Evolutionary conservation across 257 asterid genomes (phyloP).

Genomic region (Solanum neorickii): DNA sequence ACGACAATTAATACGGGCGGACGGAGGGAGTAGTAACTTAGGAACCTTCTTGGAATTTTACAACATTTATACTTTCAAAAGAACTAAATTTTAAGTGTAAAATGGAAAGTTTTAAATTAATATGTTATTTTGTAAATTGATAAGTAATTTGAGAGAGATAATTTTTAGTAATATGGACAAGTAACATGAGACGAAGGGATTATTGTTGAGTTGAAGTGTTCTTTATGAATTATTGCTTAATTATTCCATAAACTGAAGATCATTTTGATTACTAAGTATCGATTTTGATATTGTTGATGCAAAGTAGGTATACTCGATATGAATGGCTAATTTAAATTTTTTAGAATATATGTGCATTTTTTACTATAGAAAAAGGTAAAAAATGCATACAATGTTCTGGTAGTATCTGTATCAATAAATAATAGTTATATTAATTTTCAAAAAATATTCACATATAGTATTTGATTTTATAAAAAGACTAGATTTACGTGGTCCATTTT

Average conservation of each 20-base stretch:
- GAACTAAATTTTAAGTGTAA: no score
- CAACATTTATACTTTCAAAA: background rate
- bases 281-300: background rate
- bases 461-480: no score
- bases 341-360: background rate
- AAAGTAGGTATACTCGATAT: background rate
- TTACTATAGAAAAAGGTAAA: no score
- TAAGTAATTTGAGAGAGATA: background rate
- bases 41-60: background rate
- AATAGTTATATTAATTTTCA: no score
- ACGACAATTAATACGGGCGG: no score
- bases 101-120: no score
- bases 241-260: background rate
- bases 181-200: background rate
- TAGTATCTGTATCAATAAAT: no score
- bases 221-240: background rate
- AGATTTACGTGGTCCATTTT: no score
- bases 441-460: no score
- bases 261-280: background rate
- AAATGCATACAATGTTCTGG: background rate
- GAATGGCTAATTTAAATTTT: background rate
- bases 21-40: no score
- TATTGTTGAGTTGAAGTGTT: background rate
- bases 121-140: no score
- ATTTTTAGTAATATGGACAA: no score